A percentile compares a stretch with the other conserved stretches of the same genome.
phyloP scores from a whole-genome alignment of 2,329 filamentous ascomycete species.

The Metarhizium brunneum region DNA sequence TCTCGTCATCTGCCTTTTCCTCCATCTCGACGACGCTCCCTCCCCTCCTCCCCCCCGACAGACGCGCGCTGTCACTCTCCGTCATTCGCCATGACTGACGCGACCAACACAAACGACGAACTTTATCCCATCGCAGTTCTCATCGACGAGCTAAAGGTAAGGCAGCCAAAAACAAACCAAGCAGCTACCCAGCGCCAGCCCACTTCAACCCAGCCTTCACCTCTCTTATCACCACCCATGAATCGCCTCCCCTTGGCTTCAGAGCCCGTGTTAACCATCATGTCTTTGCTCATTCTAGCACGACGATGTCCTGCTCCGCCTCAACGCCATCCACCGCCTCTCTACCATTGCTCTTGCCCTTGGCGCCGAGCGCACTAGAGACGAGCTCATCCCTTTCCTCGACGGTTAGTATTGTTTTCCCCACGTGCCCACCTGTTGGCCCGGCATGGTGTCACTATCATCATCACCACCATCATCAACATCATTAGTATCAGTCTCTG shows the following conservation, averaged over 20 bases:
- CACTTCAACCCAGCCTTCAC: background rate
- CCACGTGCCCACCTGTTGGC: background rate
- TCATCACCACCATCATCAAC: background rate
- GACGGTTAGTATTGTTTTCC: conserved; percentile 61
- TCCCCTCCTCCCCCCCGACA: conserved; percentile 7
- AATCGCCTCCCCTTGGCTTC: conserved; percentile 6
- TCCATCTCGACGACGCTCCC: conserved; percentile 5
- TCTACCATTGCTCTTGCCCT: conserved; percentile 96
- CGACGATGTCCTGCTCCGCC: conserved; percentile 92
- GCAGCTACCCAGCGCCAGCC: too few species aligned
- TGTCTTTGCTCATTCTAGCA: conserved; percentile 49
- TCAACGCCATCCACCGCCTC: conserved; percentile 97
- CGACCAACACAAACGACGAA: conserved; percentile 88
- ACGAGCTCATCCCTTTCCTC: conserved; percentile 97
- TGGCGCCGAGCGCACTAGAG: conserved; percentile 90
- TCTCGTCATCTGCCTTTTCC: conserved; percentile 3
- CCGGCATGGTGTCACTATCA: background rate
- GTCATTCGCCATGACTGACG: conserved; percentile 70
- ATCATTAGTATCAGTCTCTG: background rate
- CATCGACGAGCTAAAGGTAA: conserved; percentile 98
- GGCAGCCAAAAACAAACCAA: conserved; percentile 13
- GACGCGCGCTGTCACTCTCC: conserved; percentile 21
- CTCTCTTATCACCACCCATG: conserved; percentile 6
- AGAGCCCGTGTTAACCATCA: conserved; percentile 16
- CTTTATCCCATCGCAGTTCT: conserved; percentile 99